Conservation (phyloP, 352 stramenopile species). For the Globisporangium megalacanthum region DNA sequence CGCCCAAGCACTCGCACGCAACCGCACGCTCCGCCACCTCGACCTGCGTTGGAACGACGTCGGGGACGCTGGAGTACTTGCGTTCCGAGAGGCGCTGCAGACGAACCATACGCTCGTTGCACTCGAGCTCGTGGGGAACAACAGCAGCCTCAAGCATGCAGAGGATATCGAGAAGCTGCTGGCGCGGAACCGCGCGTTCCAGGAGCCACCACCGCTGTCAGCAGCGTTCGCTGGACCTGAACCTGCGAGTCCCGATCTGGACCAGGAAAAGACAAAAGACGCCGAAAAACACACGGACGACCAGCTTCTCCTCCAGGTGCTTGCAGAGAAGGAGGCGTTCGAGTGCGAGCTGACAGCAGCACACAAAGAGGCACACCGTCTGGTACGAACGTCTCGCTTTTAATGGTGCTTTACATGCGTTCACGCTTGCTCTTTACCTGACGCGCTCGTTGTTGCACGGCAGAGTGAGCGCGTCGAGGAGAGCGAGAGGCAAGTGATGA, state of each 20-base stretch:
- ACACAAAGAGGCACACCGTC: constrained; percentile 27
- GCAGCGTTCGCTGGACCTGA: background rate
- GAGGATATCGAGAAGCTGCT: constrained; percentile 62
- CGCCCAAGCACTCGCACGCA: constrained; percentile 44
- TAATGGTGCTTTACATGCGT: background rate
- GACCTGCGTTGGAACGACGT: constrained; percentile 85
- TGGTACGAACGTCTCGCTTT: background rate
- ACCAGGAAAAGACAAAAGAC: background rate
- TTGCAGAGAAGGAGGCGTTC: constrained; percentile 64
- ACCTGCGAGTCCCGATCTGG: no score
- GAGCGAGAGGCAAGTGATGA: constrained; percentile 34
- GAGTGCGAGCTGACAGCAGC: constrained; percentile 31
- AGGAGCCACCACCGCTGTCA: constrained; percentile 6
- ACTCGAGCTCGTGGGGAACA: constrained; percentile 73
- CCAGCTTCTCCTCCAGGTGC: constrained; percentile 53
- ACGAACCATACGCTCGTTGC: constrained; percentile 54
- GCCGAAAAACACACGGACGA: constrained; percentile 21
- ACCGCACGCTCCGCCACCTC: constrained; percentile 61
- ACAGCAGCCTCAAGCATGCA: constrained; percentile 61
- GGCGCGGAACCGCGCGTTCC: constrained; percentile 49
- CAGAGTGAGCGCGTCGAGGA: constrained; percentile 54
- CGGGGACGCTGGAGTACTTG: constrained; percentile 59
- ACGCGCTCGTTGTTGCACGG: background rate
- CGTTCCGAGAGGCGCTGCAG: constrained; percentile 69
- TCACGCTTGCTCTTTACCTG: background rate